Percentiles rank a stretch among this genome's conserved stretches.
phyloP scores from a whole-genome alignment of 257 asterid genomes.

The Plantago ovata region DNA sequence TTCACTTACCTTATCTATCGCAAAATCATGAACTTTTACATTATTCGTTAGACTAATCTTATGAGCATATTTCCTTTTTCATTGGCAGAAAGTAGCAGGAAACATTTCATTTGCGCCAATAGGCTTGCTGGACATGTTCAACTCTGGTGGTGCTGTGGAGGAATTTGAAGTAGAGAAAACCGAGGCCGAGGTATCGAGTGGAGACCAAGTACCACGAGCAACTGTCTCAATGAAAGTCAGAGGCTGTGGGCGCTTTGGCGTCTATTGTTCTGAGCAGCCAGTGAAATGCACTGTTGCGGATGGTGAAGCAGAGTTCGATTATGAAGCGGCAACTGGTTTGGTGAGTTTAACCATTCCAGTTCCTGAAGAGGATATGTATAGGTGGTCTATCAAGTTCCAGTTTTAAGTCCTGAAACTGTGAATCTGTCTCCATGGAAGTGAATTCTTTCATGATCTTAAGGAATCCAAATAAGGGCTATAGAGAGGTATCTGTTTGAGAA shows the following conservation, averaged over 20 bases:
- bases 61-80: conserved; percentile 1
- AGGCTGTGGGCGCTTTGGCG: conserved; percentile 87
- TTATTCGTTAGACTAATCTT: conserved; percentile 6
- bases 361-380: conserved; percentile 58
- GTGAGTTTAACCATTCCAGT: conserved; percentile 44
- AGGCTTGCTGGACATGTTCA: conserved; percentile 88
- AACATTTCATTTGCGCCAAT: conserved; percentile 70
- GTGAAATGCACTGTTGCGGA: conserved; percentile 50
- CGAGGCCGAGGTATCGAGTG: conserved; percentile 17
- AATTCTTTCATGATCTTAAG: no score
- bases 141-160: conserved; percentile 81
- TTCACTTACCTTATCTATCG: not conserved
- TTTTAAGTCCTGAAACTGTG: conserved; percentile 25
- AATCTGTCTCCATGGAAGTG: no score
- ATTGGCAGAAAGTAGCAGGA: conserved; percentile 48
- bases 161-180: conserved; percentile 45
- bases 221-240: conserved; percentile 48
- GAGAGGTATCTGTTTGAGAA: no score
- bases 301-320: conserved; percentile 39
- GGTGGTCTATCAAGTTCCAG: conserved; percentile 63
- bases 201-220: no score
- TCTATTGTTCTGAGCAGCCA: conserved; percentile 63
- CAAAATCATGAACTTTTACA: not conserved
- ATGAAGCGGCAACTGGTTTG: conserved; percentile 50
- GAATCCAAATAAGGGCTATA: no score